Base-by-base conservation (phyloP, 305 asterid species). In the Withania somnifera region DNA sequence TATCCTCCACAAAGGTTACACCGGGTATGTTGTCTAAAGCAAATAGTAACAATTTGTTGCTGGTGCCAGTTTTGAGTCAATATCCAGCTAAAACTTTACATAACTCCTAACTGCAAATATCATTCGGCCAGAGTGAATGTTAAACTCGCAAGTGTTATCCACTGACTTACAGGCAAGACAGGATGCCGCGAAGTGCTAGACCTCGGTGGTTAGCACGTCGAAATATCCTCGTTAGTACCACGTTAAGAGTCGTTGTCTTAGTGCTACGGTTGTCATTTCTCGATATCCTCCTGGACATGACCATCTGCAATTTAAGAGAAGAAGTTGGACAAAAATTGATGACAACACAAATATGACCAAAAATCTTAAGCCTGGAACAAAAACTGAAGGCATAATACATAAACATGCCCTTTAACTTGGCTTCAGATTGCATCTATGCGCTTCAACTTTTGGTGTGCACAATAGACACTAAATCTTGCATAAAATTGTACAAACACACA, bases 201-300 rank as follows among this genome's bases (percentile, higher is more conserved):
- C 3, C 54, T 57, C 6, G 9, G 63, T 47, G 63, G 32, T 42
- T 42, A 36, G 78, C 50, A 42, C 63, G 8, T 8, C 6, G 47
- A 51, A 11, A 42, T n/a, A n/a, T 47, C 34, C 7, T 60, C 38
- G 3, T 15, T 26, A 40, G 19, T 3, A 54, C 11, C 61, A 68
- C 28, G 34, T 53, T 80, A n/a, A 28, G 47, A 63, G 60, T 78
- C 17, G 13, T 40, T 11, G 15, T 45, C n/a, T 36, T 28, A 73
- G 38, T 24, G 75, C 22, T 75, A 38, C 38, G 0, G 0, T 20
- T 34, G 22, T 69, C 90, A 91, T 84, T 90, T 88, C 75, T 90
- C 97, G 1, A 85, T 82, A 81, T 90, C 97, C 85, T 93, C 99
- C 83, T 90, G 88, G 85, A 93, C 82, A 83, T 92, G 92, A 61